These are phyloP conservation scores for Extremus antarcticus DNA, from an alignment of 495 filamentous ascomycete species.

Conservation along the genomic window DNA sequence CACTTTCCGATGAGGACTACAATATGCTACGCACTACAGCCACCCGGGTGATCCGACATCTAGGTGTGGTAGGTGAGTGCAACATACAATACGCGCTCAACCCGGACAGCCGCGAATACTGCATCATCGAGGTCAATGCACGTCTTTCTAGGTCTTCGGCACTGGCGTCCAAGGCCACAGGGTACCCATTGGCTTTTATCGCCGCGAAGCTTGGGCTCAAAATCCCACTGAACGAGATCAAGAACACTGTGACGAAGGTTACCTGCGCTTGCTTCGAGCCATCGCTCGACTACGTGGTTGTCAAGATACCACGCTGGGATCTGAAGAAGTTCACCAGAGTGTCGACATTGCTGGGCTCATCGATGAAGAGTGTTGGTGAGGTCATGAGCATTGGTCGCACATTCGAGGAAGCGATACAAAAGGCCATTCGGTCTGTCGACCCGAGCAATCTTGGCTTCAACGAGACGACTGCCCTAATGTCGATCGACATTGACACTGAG, in stretches of 20 bases:
- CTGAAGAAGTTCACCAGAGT: slow-evolving; percentile 97
- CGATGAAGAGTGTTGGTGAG: slow-evolving; percentile 99
- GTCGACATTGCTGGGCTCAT: slow-evolving; percentile 86
- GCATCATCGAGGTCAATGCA: slow-evolving; percentile 97
- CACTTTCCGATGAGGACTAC: slow-evolving; percentile 92
- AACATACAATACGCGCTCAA: slow-evolving; percentile 97
- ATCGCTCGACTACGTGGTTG: slow-evolving; percentile 96
- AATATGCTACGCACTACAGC: slow-evolving; percentile 96
- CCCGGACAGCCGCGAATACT: slow-evolving; percentile 87
- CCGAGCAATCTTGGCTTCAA: slow-evolving; percentile 93
- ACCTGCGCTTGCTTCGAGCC: slow-evolving; percentile 98
- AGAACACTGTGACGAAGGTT: slow-evolving; percentile 89
- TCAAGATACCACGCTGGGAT: slow-evolving; percentile 98
- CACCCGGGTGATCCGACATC: slow-evolving; percentile 90
- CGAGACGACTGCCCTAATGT: slow-evolving; percentile 85
- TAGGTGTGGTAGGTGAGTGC: slow-evolving; percentile 94
- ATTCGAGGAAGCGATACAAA: slow-evolving; percentile 97
- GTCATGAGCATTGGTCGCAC: slow-evolving; percentile 97
- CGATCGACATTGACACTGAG: slow-evolving; percentile 90
- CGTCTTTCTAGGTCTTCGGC: slow-evolving; percentile 94
- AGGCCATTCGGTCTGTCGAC: slow-evolving; percentile 90
- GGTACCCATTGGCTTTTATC: slow-evolving; percentile 92
- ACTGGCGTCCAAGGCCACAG: slow-evolving; percentile 93
- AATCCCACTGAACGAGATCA: slow-evolving; percentile 92
- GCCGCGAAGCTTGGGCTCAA: slow-evolving; percentile 90